Evolutionary conservation across 202 grass and related monocot genomes (phyloP).

Genomic region (Saccharum hybrid): DNA sequence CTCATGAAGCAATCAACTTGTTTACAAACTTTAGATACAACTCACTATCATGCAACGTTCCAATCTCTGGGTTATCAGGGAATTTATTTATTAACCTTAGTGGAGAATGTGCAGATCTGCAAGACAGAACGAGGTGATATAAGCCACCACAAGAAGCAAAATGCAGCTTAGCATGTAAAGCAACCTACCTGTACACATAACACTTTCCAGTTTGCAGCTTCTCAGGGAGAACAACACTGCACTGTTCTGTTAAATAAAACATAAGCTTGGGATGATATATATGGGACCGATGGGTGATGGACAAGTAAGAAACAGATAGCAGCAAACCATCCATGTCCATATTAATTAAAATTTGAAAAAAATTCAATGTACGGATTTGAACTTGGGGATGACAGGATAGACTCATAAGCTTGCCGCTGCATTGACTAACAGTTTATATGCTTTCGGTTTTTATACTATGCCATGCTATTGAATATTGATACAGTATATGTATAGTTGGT

Average conservation of each 20-base stretch:
- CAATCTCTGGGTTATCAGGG: constrained; percentile 63
- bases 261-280: neutral
- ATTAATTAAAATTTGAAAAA: no score
- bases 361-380: no score
- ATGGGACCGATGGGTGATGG: neutral
- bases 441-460: neutral
- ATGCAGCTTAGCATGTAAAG: constrained; percentile 25
- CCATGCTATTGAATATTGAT: neutral
- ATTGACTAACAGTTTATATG: neutral
- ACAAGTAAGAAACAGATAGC: neutral
- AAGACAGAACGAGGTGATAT: constrained; percentile 12
- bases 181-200: constrained; percentile 85
- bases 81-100: constrained; percentile 62
- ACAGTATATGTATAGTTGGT: neutral
- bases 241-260: constrained; percentile 59
- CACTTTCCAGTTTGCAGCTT: constrained; percentile 94
- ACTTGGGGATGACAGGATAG: no score
- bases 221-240: constrained; percentile 92
- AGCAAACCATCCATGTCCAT: neutral
- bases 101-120: constrained; percentile 72
- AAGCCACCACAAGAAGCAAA: constrained; percentile 23
- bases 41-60: constrained; percentile 78
- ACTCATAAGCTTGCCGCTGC: neutral
- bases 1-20: no score
- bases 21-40: no score